phyloP scores from a whole-genome alignment of 164 flowering plant species.

The Malania oleifera region DNA sequence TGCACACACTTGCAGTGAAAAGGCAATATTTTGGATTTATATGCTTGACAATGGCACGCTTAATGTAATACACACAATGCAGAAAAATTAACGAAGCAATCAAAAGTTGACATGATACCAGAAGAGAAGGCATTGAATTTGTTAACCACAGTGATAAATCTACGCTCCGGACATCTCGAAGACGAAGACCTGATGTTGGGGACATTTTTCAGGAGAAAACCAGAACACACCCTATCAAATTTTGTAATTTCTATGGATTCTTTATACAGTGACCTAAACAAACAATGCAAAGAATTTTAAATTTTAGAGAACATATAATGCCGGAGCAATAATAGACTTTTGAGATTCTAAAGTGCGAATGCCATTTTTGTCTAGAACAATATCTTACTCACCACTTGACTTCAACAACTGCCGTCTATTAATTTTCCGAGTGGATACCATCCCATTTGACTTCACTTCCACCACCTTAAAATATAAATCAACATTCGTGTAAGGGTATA shows the following conservation, averaged over 20 bases:
- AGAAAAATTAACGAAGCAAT: too few relatives aligned
- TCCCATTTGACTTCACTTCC: conserved; percentile 77
- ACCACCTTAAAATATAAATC: conserved; percentile 50
- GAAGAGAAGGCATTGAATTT: conserved; percentile 85
- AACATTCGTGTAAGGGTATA: not conserved
- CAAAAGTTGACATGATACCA: conserved; percentile 42
- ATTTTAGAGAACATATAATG: not conserved
- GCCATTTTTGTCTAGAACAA: not conserved
- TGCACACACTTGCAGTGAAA: too few relatives aligned
- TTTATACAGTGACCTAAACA: not conserved
- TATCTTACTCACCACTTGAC: conserved; percentile 64
- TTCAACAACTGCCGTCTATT: conserved; percentile 75
- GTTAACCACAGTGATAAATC: conserved; percentile 97
- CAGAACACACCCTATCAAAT: not conserved
- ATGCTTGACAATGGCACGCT: too few relatives aligned
- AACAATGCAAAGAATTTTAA: not conserved
- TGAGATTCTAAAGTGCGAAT: not conserved
- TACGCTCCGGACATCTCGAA: conserved; percentile 86
- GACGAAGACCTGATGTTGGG: conserved; percentile 74
- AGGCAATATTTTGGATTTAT: too few relatives aligned
- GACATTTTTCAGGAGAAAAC: not conserved
- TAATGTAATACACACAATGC: not conserved
- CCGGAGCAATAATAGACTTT: too few relatives aligned
- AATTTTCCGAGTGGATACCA: conserved; percentile 62
- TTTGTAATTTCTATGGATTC: not conserved